Base-by-base conservation (phyloP, 164 flowering plant genomes). In the Chloranthus sessilifolius region DNA sequence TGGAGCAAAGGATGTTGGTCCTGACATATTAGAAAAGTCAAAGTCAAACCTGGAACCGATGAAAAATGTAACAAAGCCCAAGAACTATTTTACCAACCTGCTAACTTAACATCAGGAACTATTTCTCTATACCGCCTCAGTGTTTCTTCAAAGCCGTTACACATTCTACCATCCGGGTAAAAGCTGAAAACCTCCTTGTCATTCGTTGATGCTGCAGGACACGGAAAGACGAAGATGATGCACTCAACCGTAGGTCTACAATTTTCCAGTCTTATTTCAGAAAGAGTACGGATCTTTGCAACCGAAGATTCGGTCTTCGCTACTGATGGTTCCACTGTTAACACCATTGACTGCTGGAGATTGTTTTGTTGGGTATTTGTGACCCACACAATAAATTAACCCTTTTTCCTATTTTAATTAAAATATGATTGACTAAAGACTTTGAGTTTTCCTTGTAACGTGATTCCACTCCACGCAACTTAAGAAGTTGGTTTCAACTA, bases 181-280 rank as follows among this genome's bases (percentile, higher is more conserved):
- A 80, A 80, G 43, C 81, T 78, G 53, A 80, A 80, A 29, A 81
- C 88, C n/a, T 76, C 77, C 51, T 69, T 67, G 58, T 81, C 88
- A 63, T 81, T 82, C 16, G 88, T 79, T 39, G 84, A 64, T 54
- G 88, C 88, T 80, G 68, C 58, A 56, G 50, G 33, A 28, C 11
- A 50, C 7, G 27, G 3, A 37, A 23, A 31, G 5, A 3, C 16
- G 28, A 43, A 14, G 39, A 33, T 30, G 33, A 7, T 26, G n/a
- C n/a, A n/a, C n/a, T n/a, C n/a, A n/a, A n/a, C n/a, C n/a, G n/a
- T n/a, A n/a, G n/a, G n/a, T n/a, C n/a, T n/a, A n/a, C n/a, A n/a
- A n/a, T n/a, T n/a, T n/a, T n/a, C n/a, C n/a, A n/a, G n/a, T n/a
- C n/a, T n/a, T n/a, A n/a, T n/a, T n/a, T n/a, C n/a, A n/a, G n/a